A percentile compares a stretch with the other conserved stretches of the same genome.
Conservation (phyloP, 208 protist species). For the Trypanosoma grayi region DNA sequence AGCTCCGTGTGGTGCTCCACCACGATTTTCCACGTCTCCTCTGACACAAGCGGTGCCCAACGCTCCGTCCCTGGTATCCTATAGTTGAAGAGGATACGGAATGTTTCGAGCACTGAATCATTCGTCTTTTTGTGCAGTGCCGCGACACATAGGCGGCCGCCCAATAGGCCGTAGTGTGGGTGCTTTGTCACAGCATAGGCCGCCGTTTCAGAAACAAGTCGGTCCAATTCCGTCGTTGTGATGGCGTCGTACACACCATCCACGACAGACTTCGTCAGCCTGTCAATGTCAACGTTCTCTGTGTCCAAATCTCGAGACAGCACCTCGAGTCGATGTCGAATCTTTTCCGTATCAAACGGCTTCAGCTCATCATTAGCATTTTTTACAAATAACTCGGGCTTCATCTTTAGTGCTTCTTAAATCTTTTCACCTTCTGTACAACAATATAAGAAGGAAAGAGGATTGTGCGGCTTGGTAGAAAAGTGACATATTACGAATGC, state of each 20-base stretch:
- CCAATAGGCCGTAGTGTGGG: slow-evolving; percentile 97
- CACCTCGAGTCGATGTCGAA: slow-evolving; percentile 48
- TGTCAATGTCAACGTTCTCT: slow-evolving; percentile 60
- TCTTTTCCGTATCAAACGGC: slow-evolving; percentile 54
- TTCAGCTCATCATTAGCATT: slow-evolving; percentile 14
- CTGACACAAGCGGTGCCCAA: slow-evolving; percentile 91
- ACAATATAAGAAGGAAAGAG: background rate
- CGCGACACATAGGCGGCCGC: slow-evolving; percentile 96
- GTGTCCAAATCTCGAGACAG: slow-evolving; percentile 48
- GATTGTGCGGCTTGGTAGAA: too few species aligned
- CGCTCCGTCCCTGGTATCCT: slow-evolving; percentile 73
- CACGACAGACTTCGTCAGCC: slow-evolving; percentile 87
- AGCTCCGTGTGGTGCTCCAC: slow-evolving; percentile 77
- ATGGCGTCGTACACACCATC: slow-evolving; percentile 89
- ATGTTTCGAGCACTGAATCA: slow-evolving; percentile 86
- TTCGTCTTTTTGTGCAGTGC: slow-evolving; percentile 98
- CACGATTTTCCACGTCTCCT: slow-evolving; percentile 92
- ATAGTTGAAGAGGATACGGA: slow-evolving; percentile 91
- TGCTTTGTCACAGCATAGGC: slow-evolving; percentile 96
- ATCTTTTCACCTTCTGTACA: too few species aligned
- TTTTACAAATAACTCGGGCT: background rate
- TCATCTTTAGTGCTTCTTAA: too few species aligned
- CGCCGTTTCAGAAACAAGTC: slow-evolving; percentile 95
- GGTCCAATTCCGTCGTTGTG: slow-evolving; percentile 90
- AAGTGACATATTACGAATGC: too few species aligned